A percentile compares a stretch with the other conserved stretches of the same genome.
These are phyloP conservation scores for Gossypium gossypioides DNA, from an alignment of 441 rosid genomes.

Conservation along the genomic window DNA sequence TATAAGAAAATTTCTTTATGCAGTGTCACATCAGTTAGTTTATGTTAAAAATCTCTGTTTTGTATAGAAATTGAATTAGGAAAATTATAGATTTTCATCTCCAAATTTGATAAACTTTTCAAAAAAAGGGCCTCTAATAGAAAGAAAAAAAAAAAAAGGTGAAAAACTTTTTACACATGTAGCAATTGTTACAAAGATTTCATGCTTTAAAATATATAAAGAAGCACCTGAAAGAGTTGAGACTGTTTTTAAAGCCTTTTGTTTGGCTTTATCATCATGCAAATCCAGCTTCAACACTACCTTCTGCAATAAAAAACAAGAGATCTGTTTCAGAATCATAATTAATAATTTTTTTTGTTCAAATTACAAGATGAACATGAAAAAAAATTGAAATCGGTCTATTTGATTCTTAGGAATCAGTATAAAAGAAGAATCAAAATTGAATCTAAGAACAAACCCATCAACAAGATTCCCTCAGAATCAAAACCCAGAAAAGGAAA, in stretches of 20 bases:
- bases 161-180: not conserved
- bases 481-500: conserved; percentile 12
- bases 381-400: not conserved
- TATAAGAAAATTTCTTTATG: not conserved
- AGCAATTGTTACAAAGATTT: not conserved
- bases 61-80: not conserved
- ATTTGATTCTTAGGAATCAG: not conserved
- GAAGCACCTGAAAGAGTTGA: conserved; percentile 66
- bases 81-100: not conserved
- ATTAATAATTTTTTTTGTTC: too few relatives aligned
- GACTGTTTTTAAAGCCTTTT: conserved; percentile 79
- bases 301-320: conserved; percentile 45
- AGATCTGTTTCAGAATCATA: conserved; percentile 7
- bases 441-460: not conserved
- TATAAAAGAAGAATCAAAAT: conserved; percentile 3
- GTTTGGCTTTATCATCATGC: conserved; percentile 70
- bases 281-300: conserved; percentile 65
- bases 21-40: not conserved
- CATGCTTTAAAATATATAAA: not conserved
- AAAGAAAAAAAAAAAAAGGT: not conserved
- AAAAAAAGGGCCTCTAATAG: not conserved
- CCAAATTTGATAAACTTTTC: not conserved
- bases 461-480: conserved; percentile 11
- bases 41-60: not conserved
- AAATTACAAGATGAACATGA: too few relatives aligned